Evolutionary conservation across 768 basidiomycete genomes (phyloP), one percentile per base, ranked within the genome.

Genomic region (Xerocomus spinulosus): DNA sequence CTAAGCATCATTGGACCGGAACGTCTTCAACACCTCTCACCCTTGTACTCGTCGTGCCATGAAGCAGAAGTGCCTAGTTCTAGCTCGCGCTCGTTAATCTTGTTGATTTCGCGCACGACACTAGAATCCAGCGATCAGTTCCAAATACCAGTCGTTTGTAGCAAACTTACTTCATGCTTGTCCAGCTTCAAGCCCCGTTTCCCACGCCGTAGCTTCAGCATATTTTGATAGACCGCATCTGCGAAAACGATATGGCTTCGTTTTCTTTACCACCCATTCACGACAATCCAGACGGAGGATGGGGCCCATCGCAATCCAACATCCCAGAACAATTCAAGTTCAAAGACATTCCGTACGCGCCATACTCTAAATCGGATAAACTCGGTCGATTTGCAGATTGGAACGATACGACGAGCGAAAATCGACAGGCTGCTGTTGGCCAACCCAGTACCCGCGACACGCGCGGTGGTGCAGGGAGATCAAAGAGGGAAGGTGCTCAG

Each of bases 281-380:
- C 69, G 92, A 95, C 67, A 93, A 91, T 70, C 85, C 86, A 32
- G 92, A 94, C 59, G 92, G 90, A 28, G 88, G 90, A 46, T 97
- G 94, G 94, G 92, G 92, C 1, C 82, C 82, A 6, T 90, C 92
- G 6, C 81, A 85, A 4, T 79, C 85, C 1, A 86, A 88, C 67
- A 73, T 94, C 18, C 93, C 95, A 1, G 76, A 86, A 37, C 85
- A 92, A 54, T 97, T 95, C 73, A 93, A 94, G 71, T 96, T 96
- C 79, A 92, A 91, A 69, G 96, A 97, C 59, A 96, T 98, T 51
- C 96, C 96, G 38, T 99, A 98, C 64, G 94, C 95, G 1, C 94
- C 94, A 5, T 98, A 91, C 78, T 92, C 92, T 71, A 99, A 99
- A 81, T 85, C 91, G 30, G 96, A 99, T 77, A 97, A 97, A 69